phyloP scores from a whole-genome alignment of 345 rosid genomes.

The Psidium friedrichsthalianum region DNA sequence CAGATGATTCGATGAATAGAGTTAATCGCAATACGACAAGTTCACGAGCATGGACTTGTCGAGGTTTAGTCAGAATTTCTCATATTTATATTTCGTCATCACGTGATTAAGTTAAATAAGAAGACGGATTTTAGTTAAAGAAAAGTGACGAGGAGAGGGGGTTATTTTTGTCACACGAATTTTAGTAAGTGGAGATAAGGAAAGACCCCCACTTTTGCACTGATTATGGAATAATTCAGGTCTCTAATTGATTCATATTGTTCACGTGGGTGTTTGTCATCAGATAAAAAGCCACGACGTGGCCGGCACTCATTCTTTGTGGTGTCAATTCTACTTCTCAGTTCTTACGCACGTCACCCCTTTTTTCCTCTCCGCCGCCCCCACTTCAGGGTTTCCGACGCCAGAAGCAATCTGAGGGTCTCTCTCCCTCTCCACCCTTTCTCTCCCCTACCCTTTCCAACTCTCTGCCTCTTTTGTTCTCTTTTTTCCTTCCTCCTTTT shows the following conservation, averaged over 20 bases:
- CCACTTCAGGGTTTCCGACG: too few species aligned
- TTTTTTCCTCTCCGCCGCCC: too few species aligned
- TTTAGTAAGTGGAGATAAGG: not conserved
- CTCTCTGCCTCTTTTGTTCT: too few species aligned
- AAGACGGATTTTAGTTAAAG: not conserved
- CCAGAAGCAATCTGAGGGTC: too few species aligned
- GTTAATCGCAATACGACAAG: not conserved
- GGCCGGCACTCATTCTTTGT: not conserved
- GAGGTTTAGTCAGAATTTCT: not conserved
- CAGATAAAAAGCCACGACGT: not conserved
- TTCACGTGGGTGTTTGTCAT: not conserved
- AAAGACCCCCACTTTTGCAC: not conserved
- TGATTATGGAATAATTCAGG: not conserved
- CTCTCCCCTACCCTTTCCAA: too few species aligned
- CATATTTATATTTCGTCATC: too few species aligned
- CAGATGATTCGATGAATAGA: rapidly evolving
- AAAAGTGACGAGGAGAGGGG: not conserved
- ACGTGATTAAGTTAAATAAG: not conserved
- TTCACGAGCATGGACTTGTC: not conserved
- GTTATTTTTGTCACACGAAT: not conserved
- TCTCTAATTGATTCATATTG: not conserved
- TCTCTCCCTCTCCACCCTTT: too few species aligned
- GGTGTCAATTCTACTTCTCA: not conserved
- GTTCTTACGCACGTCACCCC: too few species aligned
- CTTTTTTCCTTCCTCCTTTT: too few species aligned